Evolutionary conservation across 2,329 filamentous ascomycete genomes (phyloP).

Genomic region (Ascocoryne sarcoides): DNA sequence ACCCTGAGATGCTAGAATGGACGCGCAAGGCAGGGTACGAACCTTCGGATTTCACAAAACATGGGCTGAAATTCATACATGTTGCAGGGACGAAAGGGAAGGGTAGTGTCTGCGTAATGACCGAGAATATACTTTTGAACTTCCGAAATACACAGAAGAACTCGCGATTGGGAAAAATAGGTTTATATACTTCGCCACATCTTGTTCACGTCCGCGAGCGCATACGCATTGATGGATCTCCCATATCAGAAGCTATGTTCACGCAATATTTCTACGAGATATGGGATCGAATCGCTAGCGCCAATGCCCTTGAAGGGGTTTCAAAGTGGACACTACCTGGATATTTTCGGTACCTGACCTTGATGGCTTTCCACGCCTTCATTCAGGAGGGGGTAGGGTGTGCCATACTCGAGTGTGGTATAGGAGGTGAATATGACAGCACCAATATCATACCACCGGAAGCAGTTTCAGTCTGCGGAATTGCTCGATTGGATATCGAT

Average conservation of each 20-base stretch:
- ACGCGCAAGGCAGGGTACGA: slow-evolving; percentile 23
- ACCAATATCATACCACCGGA: slow-evolving; percentile 60
- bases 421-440: slow-evolving; percentile 60
- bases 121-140: slow-evolving; percentile 51
- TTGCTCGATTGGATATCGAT: slow-evolving; percentile 78
- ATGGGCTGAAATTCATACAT: slow-evolving; percentile 49
- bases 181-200: slow-evolving; percentile 62
- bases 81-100: slow-evolving; percentile 89
- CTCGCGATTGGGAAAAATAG: slow-evolving; percentile 32
- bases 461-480: slow-evolving; percentile 52
- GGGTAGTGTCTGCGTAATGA: slow-evolving; percentile 61
- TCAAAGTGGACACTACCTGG: slow-evolving; percentile 44
- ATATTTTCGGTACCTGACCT: slow-evolving; percentile 53
- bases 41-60: slow-evolving; percentile 14
- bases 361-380: slow-evolving; percentile 61
- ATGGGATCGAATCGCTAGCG: slow-evolving; percentile 44
- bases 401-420: slow-evolving; percentile 58
- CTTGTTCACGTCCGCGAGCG: slow-evolving; percentile 60
- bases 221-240: slow-evolving; percentile 51
- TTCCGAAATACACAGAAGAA: slow-evolving; percentile 31
- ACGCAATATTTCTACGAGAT: slow-evolving; percentile 59
- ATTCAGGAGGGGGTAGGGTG: slow-evolving; percentile 52
- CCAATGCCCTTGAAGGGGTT: slow-evolving; percentile 18
- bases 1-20: slow-evolving; percentile 29
- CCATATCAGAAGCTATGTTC: slow-evolving; percentile 51